Percentiles rank a stretch among this genome's conserved stretches.
Evolutionary conservation across 805 yeast species (phyloP).

Genomic region (Cyberlindnera xishuangbannaensis): DNA sequence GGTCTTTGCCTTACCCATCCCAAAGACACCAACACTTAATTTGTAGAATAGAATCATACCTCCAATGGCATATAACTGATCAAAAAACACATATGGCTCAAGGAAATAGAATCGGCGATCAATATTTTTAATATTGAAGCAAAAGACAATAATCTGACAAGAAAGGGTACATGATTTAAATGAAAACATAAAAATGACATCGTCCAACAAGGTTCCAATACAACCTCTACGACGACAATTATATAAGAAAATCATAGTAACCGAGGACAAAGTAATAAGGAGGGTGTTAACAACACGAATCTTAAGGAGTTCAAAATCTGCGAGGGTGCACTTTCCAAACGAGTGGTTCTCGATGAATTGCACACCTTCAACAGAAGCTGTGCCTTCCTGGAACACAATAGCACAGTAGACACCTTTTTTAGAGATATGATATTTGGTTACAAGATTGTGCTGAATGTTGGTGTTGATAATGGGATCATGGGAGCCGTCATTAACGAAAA

Average conservation of each 20-base stretch:
- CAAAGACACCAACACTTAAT: constrained; percentile 14
- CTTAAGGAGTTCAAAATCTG: constrained; percentile 4
- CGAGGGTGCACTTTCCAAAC: constrained; percentile 8
- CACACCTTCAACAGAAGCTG: constrained; percentile 4
- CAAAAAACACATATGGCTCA: constrained; percentile 1
- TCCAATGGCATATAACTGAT: constrained; percentile 2
- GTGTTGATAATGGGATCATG: constrained; percentile 4
- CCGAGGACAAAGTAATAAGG: constrained; percentile 1
- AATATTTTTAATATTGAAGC: background rate
- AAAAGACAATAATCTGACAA: background rate
- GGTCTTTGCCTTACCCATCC: constrained; percentile 7
- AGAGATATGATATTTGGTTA: background rate
- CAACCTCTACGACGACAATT: constrained; percentile 2
- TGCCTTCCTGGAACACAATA: constrained; percentile 13
- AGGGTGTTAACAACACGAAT: background rate
- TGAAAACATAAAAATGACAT: constrained; percentile 4
- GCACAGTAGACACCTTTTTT: constrained; percentile 10
- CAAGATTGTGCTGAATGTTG: background rate
- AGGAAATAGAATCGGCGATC: background rate
- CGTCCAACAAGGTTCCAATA: constrained; percentile 12
- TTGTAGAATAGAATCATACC: constrained; percentile 8
- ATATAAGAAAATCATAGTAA: constrained; percentile 4
- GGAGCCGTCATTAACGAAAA: constrained; percentile 1
- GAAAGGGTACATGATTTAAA: background rate
- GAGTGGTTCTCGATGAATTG: constrained; percentile 5